phyloP scores from a whole-genome alignment of 179 eudicot genomes.

The Silene vulgaris region DNA sequence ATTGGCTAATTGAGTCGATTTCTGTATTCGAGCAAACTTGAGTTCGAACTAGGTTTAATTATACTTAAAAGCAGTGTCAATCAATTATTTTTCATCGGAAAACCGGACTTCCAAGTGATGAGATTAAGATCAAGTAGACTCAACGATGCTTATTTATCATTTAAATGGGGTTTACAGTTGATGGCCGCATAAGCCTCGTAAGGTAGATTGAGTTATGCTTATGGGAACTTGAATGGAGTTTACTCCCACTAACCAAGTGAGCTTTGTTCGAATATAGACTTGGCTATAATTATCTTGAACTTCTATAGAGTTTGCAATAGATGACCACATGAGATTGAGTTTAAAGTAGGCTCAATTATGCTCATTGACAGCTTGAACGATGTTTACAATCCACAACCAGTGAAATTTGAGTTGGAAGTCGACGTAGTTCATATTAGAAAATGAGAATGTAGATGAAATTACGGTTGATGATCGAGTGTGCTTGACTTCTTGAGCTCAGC shows the following conservation, averaged over 20 bases:
- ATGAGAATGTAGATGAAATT: too few species aligned
- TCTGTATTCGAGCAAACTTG: not conserved
- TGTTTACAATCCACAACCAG: too few species aligned
- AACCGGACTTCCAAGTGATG: not conserved
- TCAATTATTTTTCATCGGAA: too few species aligned
- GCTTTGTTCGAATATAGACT: not conserved
- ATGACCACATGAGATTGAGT: not conserved
- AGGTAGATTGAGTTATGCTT: not conserved
- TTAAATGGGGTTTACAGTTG: not conserved
- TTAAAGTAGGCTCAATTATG: not conserved
- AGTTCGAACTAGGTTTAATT: not conserved
- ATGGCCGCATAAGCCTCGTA: not conserved
- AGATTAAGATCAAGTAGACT: not conserved
- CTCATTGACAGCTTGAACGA: too few species aligned
- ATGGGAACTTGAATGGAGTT: conserved; percentile 1
- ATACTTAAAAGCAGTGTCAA: not conserved
- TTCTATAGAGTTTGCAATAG: not conserved
- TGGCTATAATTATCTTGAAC: not conserved
- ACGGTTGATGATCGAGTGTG: not conserved
- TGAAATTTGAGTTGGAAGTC: too few species aligned
- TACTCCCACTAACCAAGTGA: not conserved
- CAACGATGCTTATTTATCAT: not conserved
- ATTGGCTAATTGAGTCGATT: not conserved
- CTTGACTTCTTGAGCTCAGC: not conserved
- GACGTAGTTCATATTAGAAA: too few species aligned